Base-by-base conservation (phyloP, 345 rosid genomes). In the Lepidium africanum region DNA sequence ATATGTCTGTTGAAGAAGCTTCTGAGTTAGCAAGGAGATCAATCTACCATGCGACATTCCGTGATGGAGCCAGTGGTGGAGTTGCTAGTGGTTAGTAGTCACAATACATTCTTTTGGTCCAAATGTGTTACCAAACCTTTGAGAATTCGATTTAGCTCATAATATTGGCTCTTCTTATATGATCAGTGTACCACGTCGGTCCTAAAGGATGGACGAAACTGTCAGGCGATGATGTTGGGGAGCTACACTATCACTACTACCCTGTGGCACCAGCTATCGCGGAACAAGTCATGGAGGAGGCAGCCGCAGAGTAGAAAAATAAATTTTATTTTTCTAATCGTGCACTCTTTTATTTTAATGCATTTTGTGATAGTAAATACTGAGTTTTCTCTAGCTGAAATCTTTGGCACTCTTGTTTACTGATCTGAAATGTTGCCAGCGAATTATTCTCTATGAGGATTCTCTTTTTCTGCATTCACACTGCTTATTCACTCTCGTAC, bases 51-150 rank as follows among this genome's bases (percentile, higher is more conserved):
- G 99, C 99, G 8, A 94, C 99, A 39, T 95, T 89, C 83, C 86
- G 99, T 21, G 99, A 95, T 77, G 99, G 92, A 52, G 97, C 99
- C 74, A 95, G 99, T 81, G 99, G 99, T 78, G 99, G 99, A 66
- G 97, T 95, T 43, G 99, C 96, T 40, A 95, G 99, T 77, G 98
- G 97, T 95, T 63, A 80, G 71, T 48, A 49, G 69, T 60, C 57
- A 43, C 15, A 25, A 48, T 40, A 32, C 55, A 48, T 45, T 32
- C 5, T 30, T 61, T 11, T 27, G 17, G 40, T 47, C 19, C 47
- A 58, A 15, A 17, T 57, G 17, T 51, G 46, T 27, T 59, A 51
- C 40, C 15, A 17, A 67, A 54, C 51, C 39, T 37, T 37, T 14
- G 52, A 52, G 64, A 60, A 60, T 46, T 37, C 37, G 30, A 51